These are phyloP conservation scores for Dipodascopsis uninucleata DNA, from an alignment of 805 yeast species.

Conservation along the genomic window DNA sequence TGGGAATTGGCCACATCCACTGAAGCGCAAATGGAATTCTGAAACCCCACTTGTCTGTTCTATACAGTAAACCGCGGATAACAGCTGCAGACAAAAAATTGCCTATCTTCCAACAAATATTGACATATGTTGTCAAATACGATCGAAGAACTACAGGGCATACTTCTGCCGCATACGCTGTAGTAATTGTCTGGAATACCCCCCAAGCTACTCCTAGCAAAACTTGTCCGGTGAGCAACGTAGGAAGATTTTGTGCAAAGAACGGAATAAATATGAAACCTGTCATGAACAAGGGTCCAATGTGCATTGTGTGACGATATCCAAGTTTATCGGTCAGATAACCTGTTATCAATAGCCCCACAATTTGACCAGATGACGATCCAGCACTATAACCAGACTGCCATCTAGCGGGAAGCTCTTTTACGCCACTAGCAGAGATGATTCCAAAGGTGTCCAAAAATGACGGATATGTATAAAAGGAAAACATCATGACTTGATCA, in stretches of 20 bases:
- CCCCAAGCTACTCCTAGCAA: conserved; percentile 51
- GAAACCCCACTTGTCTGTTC: conserved; percentile 43
- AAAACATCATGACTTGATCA: conserved; percentile 41
- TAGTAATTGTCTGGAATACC: conserved; percentile 49
- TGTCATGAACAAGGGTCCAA: conserved; percentile 1
- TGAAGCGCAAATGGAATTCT: conserved; percentile 56
- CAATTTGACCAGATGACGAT: conserved; percentile 42
- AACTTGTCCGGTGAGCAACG: conserved; percentile 41
- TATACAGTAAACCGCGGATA: conserved; percentile 38
- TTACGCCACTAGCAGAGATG: conserved; percentile 6
- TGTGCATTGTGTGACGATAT: neutral
- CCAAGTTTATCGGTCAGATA: neutral
- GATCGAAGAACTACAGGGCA: conserved; percentile 51
- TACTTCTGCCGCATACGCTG: conserved; percentile 57
- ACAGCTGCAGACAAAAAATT: conserved; percentile 55
- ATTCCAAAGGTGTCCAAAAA: conserved; percentile 21
- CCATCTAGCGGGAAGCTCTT: conserved; percentile 32
- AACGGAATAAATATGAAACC: too few species aligned
- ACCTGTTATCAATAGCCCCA: conserved; percentile 40
- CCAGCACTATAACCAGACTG: conserved; percentile 34
- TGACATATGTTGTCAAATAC: conserved; percentile 49
- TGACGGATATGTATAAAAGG: conserved; percentile 41
- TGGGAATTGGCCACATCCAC: conserved; percentile 56
- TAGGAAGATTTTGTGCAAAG: conserved; percentile 42
- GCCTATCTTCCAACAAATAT: conserved; percentile 55